A percentile compares a stretch with the other conserved stretches of the same genome.
Evolutionary conservation across 805 yeast genomes (phyloP).

Genomic region (Yarrowia sp.): DNA sequence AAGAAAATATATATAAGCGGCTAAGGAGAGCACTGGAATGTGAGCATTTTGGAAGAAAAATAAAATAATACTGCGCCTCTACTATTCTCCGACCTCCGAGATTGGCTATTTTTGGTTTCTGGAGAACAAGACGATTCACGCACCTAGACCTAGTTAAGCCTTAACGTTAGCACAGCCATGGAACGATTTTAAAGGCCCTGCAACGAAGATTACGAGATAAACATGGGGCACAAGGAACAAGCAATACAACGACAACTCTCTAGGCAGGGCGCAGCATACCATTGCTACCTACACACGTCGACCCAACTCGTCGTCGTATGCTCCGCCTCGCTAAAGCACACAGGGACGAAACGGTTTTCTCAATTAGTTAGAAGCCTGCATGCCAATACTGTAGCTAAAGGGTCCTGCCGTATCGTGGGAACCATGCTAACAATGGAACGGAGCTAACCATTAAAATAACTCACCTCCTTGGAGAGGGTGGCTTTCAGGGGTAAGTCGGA

Average conservation of each 20-base stretch:
- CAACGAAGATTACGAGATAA: not conserved
- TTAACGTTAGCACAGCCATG: slow-evolving; percentile 17
- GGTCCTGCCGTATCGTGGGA: not conserved
- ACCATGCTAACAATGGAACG: not conserved
- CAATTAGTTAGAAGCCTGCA: slow-evolving; percentile 1
- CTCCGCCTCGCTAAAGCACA: not conserved
- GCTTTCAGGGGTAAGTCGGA: too few species aligned
- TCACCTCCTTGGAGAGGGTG: too few species aligned
- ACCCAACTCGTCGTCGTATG: not conserved
- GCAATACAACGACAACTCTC: too few species aligned
- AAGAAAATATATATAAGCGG: too few species aligned
- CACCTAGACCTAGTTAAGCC: not conserved
- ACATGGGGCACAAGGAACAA: not conserved
- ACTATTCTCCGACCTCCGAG: not conserved
- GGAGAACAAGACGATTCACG: not conserved
- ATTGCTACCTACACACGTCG: not conserved
- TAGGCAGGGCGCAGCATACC: not conserved
- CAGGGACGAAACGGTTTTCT: not conserved
- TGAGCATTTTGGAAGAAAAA: not conserved
- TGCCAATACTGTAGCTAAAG: not conserved
- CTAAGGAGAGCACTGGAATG: not conserved
- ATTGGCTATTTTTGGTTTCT: not conserved
- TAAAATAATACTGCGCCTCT: slow-evolving; percentile 2
- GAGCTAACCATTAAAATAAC: not conserved
- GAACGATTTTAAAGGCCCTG: not conserved